Conservation (phyloP, 75 land plant species). For the Picea sitchensis region DNA sequence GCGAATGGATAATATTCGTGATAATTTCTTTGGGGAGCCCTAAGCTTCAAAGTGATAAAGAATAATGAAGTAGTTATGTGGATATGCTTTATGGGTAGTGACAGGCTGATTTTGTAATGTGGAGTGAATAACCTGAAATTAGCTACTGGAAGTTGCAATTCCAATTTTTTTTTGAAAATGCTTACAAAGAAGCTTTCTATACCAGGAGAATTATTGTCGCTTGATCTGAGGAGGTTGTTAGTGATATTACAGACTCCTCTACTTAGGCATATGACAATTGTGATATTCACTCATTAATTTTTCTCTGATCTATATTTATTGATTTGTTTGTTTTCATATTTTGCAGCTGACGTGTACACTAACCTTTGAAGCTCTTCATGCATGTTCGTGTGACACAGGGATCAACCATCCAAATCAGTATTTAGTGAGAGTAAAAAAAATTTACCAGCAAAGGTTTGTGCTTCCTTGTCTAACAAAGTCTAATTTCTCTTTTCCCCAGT, state of each 20-base stretch:
- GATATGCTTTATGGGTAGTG: too few species aligned
- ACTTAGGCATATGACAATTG: not conserved
- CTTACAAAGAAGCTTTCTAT: not conserved
- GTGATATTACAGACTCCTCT: not conserved
- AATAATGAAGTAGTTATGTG: too few species aligned
- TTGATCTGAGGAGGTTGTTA: not conserved
- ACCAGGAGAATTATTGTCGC: not conserved
- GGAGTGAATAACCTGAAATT: not conserved
- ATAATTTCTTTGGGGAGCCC: too few species aligned
- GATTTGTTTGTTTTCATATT: too few species aligned
- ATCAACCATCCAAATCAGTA: conserved; percentile 30
- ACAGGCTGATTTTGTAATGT: not conserved
- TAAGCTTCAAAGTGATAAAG: too few species aligned
- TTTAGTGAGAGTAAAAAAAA: conserved; percentile 65
- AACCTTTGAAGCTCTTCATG: conserved; percentile 29
- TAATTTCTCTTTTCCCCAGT: not conserved
- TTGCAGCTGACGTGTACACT: too few species aligned
- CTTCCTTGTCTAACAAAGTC: not conserved
- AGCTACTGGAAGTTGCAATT: not conserved
- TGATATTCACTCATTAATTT: not conserved
- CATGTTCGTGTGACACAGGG: conserved; percentile 68
- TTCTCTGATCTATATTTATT: too few species aligned
- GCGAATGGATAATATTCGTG: too few species aligned
- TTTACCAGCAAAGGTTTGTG: conserved; percentile 27
- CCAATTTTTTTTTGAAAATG: not conserved